Evolutionary conservation across 306 rosid genomes (phyloP).

Genomic region (Psophocarpus tetragonolobus): DNA sequence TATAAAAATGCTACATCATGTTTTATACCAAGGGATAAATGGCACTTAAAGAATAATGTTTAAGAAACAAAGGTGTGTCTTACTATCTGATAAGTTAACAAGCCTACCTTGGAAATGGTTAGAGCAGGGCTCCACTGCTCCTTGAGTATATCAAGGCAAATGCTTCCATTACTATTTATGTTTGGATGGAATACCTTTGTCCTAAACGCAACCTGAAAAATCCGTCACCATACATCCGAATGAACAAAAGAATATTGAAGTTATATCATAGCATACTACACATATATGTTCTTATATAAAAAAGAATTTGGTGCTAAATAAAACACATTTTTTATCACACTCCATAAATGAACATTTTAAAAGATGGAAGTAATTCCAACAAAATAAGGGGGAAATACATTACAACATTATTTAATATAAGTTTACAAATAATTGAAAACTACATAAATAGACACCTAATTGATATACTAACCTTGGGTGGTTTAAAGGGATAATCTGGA

Average conservation of each 20-base stretch:
- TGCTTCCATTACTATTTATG: constrained; percentile 81
- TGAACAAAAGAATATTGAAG: background rate
- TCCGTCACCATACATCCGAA: constrained; percentile 18
- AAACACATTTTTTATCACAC: background rate
- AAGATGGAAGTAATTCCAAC: background rate
- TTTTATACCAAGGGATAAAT: background rate
- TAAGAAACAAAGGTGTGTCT: background rate
- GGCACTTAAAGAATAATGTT: background rate
- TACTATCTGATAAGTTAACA: background rate
- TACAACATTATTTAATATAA: background rate
- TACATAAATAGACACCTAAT: background rate
- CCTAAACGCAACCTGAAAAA: constrained; percentile 86
- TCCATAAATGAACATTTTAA: background rate
- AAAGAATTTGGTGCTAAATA: background rate
- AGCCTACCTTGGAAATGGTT: constrained; percentile 84
- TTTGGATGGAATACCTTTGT: constrained; percentile 94
- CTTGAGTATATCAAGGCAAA: constrained; percentile 88
- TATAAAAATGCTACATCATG: background rate
- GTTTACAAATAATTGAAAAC: background rate
- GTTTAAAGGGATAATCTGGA: constrained; percentile 90
- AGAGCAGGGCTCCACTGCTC: constrained; percentile 97
- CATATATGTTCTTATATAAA: background rate
- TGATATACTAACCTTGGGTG: constrained; percentile 67
- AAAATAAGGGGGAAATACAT: background rate
- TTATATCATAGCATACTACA: background rate